Evolutionary conservation across 352 stramenopile species (phyloP).

Genomic region (Phytophthora quininea): DNA sequence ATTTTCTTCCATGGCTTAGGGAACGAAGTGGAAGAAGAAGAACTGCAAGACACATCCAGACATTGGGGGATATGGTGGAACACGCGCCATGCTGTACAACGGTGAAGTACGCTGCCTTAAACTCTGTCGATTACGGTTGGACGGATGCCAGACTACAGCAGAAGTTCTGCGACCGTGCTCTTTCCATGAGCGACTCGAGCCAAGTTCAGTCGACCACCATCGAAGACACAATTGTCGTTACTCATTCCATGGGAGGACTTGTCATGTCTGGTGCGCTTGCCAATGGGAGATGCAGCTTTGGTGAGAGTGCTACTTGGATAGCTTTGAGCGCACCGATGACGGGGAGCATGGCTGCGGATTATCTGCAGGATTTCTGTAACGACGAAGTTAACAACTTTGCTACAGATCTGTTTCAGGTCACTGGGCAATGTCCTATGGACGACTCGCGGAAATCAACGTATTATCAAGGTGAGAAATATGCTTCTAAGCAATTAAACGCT

Average conservation of each 20-base stretch:
- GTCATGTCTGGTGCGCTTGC: conserved; percentile 26
- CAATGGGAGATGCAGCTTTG: conserved; percentile 30
- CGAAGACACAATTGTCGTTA: conserved; percentile 29
- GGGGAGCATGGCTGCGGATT: conserved; percentile 8
- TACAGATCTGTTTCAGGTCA: conserved; percentile 11
- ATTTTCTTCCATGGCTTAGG: conserved; percentile 29
- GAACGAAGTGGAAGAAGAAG: conserved; percentile 18
- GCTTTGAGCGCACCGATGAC: conserved; percentile 30
- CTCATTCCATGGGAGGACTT: conserved; percentile 25
- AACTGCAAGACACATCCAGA: conserved; percentile 22
- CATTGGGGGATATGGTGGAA: conserved; percentile 22
- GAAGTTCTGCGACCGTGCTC: conserved; percentile 25
- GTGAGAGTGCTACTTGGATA: conserved; percentile 32
- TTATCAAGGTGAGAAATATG: conserved; percentile 30
- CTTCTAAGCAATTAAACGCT: conserved; percentile 9
- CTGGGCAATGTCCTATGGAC: conserved; percentile 35
- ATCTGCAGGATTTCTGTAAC: conserved; percentile 28
- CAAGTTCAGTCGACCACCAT: neutral
- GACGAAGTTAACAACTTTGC: conserved; percentile 23
- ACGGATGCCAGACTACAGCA: conserved; percentile 19
- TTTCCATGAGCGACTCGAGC: conserved; percentile 18
- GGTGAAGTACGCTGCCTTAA: conserved; percentile 30
- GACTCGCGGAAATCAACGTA: conserved; percentile 11
- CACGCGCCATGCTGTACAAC: conserved; percentile 25
- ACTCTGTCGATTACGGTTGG: conserved; percentile 22